Conservation (phyloP, 495 filamentous ascomycete genomes). For the Mytilinidion resinicola region DNA sequence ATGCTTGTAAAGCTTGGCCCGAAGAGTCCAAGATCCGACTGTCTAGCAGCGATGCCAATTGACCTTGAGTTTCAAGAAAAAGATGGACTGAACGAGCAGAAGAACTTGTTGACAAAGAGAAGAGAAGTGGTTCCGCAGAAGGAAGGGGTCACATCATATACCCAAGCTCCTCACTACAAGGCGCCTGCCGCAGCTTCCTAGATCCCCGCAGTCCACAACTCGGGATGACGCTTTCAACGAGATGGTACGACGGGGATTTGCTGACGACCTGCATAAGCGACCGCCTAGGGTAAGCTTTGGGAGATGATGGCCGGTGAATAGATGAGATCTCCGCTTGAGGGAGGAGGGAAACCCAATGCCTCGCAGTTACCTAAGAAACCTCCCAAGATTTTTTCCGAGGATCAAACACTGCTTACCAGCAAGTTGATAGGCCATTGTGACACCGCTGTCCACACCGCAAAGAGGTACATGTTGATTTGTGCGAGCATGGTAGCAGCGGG, state of each 20-base stretch:
- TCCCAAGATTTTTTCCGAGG: background rate
- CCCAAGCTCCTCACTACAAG: background rate
- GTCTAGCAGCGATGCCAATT: background rate
- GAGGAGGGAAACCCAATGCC: background rate
- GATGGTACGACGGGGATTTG: constrained; percentile 13
- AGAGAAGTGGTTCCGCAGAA: background rate
- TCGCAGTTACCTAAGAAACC: background rate
- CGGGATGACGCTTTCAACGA: constrained; percentile 14
- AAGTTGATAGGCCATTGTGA: background rate
- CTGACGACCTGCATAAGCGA: constrained; percentile 21
- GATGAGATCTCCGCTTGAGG: background rate
- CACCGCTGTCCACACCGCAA: constrained; percentile 1
- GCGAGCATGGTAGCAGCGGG: background rate
- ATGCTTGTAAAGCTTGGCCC: constrained; percentile 6
- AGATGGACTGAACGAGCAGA: background rate
- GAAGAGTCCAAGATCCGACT: background rate
- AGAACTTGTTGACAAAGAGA: background rate
- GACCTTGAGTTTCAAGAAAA: background rate
- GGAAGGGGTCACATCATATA: constrained; percentile 2
- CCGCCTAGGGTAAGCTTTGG: constrained; percentile 8
- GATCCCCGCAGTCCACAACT: constrained; percentile 17
- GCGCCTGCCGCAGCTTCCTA: background rate
- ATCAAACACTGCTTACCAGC: constrained; percentile 3
- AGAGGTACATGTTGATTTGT: background rate
- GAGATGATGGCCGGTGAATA: background rate